Conservation (phyloP, 2,329 filamentous ascomycete genomes). For the Graphilbum fragrans region DNA sequence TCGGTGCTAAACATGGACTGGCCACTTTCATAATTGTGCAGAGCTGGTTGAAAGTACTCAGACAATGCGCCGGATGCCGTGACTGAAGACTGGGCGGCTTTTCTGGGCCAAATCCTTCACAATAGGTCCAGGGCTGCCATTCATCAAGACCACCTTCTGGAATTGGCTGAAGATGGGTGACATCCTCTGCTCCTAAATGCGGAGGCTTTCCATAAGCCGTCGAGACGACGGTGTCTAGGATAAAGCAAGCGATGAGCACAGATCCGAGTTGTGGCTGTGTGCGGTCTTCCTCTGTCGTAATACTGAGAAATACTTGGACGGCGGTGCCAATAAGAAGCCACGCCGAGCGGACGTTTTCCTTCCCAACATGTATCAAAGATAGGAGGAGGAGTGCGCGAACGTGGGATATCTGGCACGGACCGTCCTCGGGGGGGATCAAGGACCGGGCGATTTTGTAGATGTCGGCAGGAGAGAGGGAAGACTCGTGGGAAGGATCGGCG, state of each 20-base stretch:
- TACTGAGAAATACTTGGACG: not conserved
- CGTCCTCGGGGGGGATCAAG: slow-evolving; percentile 36
- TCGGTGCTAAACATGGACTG: too few relatives aligned
- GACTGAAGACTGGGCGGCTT: slow-evolving; percentile 4
- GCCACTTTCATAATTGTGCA: slow-evolving; percentile 15
- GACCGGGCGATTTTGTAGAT: slow-evolving; percentile 38
- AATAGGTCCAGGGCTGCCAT: slow-evolving; percentile 60
- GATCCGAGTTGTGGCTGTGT: slow-evolving; percentile 15
- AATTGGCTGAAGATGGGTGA: not conserved
- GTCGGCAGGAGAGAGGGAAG: slow-evolving; percentile 15
- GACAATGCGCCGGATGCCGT: slow-evolving; percentile 20
- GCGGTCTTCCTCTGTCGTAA: not conserved
- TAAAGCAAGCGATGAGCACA: slow-evolving; percentile 41
- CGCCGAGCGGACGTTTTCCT: slow-evolving; percentile 41
- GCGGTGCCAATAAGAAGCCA: slow-evolving; percentile 55
- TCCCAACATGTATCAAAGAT: slow-evolving; percentile 49
- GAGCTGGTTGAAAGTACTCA: slow-evolving; percentile 30
- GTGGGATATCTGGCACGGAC: slow-evolving; percentile 33
- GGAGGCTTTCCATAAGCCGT: slow-evolving; percentile 25
- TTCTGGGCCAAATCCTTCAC: slow-evolving; percentile 21
- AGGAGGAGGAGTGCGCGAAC: slow-evolving; percentile 47
- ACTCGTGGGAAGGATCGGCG: not conserved
- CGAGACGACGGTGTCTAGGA: slow-evolving; percentile 55
- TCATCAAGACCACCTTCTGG: slow-evolving; percentile 57
- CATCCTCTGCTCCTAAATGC: not conserved